These are phyloP conservation scores for Pseudogymnoascus sp. DNA, from an alignment of 2,329 filamentous ascomycete species.

Conservation along the genomic window DNA sequence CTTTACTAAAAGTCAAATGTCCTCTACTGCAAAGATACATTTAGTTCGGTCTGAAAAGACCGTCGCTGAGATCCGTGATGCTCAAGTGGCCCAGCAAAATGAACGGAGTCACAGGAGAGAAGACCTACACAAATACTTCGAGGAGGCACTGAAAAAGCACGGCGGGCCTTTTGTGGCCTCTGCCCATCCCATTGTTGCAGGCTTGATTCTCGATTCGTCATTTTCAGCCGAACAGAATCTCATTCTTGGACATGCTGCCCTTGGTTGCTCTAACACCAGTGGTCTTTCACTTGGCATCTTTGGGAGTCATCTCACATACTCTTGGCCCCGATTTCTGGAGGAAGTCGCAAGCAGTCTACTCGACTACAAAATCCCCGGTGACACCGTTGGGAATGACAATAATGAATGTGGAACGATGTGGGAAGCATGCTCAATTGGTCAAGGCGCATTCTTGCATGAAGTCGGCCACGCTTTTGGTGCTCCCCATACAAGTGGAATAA, in stretches of 20 bases:
- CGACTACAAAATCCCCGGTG: slow-evolving; percentile 30
- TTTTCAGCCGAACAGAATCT: slow-evolving; percentile 52
- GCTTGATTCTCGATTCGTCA: slow-evolving; percentile 60
- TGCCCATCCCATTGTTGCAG: slow-evolving; percentile 56
- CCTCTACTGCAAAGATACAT: slow-evolving; percentile 52
- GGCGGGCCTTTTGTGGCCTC: slow-evolving; percentile 26
- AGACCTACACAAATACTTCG: slow-evolving; percentile 38
- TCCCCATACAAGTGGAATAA: slow-evolving; percentile 59
- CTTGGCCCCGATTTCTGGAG: slow-evolving; percentile 61
- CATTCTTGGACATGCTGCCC: slow-evolving; percentile 58
- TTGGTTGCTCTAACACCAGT: slow-evolving; percentile 43
- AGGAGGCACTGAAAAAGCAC: slow-evolving; percentile 38
- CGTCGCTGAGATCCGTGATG: slow-evolving; percentile 54
- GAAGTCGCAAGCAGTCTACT: slow-evolving; percentile 47
- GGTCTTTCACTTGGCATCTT: slow-evolving; percentile 61
- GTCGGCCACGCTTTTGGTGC: slow-evolving; percentile 63
- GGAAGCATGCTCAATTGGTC: slow-evolving; percentile 42
- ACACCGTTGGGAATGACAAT: slow-evolving; percentile 34
- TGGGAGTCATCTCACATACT: slow-evolving; percentile 61
- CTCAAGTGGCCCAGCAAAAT: slow-evolving; percentile 59
- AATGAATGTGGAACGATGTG: slow-evolving; percentile 35
- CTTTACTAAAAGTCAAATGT: slow-evolving; percentile 8
- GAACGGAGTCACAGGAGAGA: slow-evolving; percentile 44
- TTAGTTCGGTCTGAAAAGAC: slow-evolving; percentile 58
- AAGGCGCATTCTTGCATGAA: slow-evolving; percentile 64